Conservation (phyloP, 2,329 filamentous ascomycete genomes). For the Eurotiales sp. region DNA sequence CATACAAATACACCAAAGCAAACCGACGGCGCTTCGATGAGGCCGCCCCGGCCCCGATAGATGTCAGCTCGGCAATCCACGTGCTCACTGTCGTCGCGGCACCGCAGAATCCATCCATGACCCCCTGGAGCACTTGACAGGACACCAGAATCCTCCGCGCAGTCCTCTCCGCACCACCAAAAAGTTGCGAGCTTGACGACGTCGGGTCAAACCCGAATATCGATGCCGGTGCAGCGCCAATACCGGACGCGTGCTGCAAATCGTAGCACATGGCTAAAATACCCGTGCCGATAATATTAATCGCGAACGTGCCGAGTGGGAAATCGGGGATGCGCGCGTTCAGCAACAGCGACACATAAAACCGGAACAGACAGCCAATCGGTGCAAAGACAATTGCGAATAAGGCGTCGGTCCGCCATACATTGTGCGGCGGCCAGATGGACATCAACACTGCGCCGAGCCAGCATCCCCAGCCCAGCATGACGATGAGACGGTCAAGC, state of each 20-base stretch:
- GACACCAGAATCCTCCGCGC: constrained; percentile 46
- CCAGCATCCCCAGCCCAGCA: constrained; percentile 73
- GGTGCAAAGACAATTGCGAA: constrained; percentile 83
- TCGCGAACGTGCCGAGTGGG: constrained; percentile 79
- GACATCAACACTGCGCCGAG: constrained; percentile 69
- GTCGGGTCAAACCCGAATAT: constrained; percentile 31
- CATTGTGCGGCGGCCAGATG: constrained; percentile 64
- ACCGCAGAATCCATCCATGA: constrained; percentile 67
- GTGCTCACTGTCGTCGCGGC: constrained; percentile 65
- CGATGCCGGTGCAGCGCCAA: constrained; percentile 38
- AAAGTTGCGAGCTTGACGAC: background rate
- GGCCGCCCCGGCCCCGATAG: constrained; percentile 32
- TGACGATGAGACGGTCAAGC: constrained; percentile 38
- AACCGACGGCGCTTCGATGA: constrained; percentile 34
- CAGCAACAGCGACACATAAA: constrained; percentile 67
- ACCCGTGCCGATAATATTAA: constrained; percentile 73
- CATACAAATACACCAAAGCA: constrained; percentile 61
- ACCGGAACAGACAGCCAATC: constrained; percentile 70
- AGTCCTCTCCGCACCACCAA: background rate
- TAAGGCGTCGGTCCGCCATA: constrained; percentile 71
- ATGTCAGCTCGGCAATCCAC: constrained; percentile 60
- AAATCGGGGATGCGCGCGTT: constrained; percentile 66
- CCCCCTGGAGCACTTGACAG: constrained; percentile 65
- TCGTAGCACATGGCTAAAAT: constrained; percentile 75
- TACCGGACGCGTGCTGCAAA: constrained; percentile 61